Conservation (phyloP, 331 rosid species). For the Spiraea crenata region DNA sequence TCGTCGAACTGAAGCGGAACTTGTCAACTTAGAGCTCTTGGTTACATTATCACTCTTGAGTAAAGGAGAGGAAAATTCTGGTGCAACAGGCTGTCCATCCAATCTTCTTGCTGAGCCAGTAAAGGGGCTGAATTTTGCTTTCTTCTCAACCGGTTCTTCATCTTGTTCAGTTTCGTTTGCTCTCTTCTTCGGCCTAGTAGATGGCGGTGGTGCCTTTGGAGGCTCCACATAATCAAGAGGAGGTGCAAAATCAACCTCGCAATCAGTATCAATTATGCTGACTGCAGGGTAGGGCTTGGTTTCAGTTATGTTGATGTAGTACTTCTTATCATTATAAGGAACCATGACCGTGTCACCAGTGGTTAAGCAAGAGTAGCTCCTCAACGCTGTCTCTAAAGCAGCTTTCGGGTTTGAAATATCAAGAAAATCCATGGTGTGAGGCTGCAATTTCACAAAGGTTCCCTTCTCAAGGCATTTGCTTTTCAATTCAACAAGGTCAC, state of each 20-base stretch:
- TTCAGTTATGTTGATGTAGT: slow-evolving; percentile 9
- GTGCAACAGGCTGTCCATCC: slow-evolving; percentile 39
- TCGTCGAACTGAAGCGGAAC: too few species aligned
- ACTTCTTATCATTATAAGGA: neutral
- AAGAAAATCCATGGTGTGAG: slow-evolving; percentile 10
- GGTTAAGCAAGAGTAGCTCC: slow-evolving; percentile 17
- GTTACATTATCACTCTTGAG: slow-evolving; percentile 20
- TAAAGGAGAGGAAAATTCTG: slow-evolving; percentile 24
- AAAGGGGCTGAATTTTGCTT: slow-evolving; percentile 30
- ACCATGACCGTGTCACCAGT: slow-evolving; percentile 20
- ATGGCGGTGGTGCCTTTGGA: neutral
- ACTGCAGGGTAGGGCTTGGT: slow-evolving; percentile 12
- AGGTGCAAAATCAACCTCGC: slow-evolving; percentile 23
- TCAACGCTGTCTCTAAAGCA: slow-evolving; percentile 5
- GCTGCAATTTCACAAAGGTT: slow-evolving; percentile 16
- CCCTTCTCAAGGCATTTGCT: slow-evolving; percentile 16
- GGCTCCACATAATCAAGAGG: slow-evolving; percentile 21
- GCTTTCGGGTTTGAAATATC: slow-evolving; percentile 13
- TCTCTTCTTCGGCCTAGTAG: neutral
- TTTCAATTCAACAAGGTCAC: neutral
- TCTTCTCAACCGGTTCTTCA: neutral
- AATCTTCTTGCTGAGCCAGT: slow-evolving; percentile 46
- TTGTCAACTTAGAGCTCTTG: neutral
- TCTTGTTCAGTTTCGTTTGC: too few species aligned
- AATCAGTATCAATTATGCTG: slow-evolving; percentile 10